phyloP scores from a whole-genome alignment of 345 rosid genomes.

The Kandelia obovata region DNA sequence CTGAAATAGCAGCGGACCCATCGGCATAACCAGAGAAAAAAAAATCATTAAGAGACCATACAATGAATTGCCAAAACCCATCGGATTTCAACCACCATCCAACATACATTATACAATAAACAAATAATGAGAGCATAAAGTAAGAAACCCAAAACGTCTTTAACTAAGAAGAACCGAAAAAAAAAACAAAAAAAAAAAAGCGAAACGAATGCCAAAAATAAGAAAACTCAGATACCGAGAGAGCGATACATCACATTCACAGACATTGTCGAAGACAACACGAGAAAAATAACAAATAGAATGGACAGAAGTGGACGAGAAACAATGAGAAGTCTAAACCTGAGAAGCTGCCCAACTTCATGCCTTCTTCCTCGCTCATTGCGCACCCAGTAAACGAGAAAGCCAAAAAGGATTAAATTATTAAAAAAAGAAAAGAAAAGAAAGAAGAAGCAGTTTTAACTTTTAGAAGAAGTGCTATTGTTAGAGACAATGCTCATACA shows the following conservation, averaged over 20 bases:
- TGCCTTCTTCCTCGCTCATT: slow-evolving; percentile 2
- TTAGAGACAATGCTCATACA: no score
- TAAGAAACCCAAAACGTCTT: neutral
- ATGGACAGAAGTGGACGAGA: no score
- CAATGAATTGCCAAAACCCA: neutral
- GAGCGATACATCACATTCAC: neutral
- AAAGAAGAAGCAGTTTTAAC: neutral
- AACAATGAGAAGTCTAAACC: slow-evolving; percentile 1
- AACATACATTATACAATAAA: neutral
- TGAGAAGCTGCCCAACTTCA: slow-evolving; percentile 8
- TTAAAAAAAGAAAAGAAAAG: neutral
- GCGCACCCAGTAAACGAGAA: neutral
- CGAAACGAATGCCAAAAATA: neutral
- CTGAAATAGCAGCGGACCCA: neutral
- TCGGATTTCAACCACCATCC: neutral
- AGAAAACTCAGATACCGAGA: neutral
- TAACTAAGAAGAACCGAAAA: neutral
- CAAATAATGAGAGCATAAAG: neutral
- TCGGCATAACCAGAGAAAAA: neutral
- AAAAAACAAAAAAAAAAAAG: neutral
- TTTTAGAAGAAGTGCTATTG: no score
- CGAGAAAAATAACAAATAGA: no score
- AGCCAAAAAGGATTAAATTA: neutral
- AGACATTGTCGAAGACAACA: no score
- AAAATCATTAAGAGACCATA: no score